Percentiles rank a stretch among this genome's conserved stretches.
Conservation (phyloP, 352 stramenopile species). For the Phytopythium oedochilum region DNA sequence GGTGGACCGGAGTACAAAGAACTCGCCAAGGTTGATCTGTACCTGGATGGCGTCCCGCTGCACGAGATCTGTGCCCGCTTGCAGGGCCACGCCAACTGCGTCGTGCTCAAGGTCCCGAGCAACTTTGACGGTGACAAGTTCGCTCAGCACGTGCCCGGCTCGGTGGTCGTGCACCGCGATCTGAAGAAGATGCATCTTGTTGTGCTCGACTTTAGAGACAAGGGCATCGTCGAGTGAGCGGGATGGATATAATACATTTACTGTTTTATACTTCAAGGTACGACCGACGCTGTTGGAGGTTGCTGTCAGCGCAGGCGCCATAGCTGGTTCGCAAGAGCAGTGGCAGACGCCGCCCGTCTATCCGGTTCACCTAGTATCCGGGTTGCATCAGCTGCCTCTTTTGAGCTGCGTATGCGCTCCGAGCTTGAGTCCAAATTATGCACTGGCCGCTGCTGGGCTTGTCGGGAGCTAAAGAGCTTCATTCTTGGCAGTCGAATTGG, state of each 20-base stretch:
- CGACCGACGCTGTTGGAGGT: too few relatives aligned
- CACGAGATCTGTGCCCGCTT: slow-evolving; percentile 59
- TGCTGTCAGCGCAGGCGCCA: not conserved
- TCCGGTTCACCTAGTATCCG: not conserved
- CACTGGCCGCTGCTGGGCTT: not conserved
- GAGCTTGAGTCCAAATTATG: not conserved
- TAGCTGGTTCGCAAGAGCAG: not conserved
- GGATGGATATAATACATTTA: too few relatives aligned
- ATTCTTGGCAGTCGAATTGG: not conserved
- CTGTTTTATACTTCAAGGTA: too few relatives aligned
- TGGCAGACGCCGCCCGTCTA: not conserved
- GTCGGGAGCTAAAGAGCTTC: not conserved
- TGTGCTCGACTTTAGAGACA: slow-evolving; percentile 49
- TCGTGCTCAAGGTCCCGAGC: slow-evolving; percentile 78
- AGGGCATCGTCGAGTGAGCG: not conserved
- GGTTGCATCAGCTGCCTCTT: not conserved
- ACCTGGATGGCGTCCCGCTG: slow-evolving; percentile 53
- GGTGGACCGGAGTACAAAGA: slow-evolving; percentile 80
- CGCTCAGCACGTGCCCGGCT: slow-evolving; percentile 43
- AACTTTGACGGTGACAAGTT: slow-evolving; percentile 84
- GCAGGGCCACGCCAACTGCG: slow-evolving; percentile 34
- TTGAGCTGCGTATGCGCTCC: not conserved
- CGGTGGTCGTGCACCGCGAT: slow-evolving; percentile 50
- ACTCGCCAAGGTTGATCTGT: slow-evolving; percentile 62
- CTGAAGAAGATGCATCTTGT: slow-evolving; percentile 83